A percentile compares a stretch with the other conserved stretches of the same genome.
Conservation (phyloP, 1,284 basidiomycete species). For the Trametes hirsuta region DNA sequence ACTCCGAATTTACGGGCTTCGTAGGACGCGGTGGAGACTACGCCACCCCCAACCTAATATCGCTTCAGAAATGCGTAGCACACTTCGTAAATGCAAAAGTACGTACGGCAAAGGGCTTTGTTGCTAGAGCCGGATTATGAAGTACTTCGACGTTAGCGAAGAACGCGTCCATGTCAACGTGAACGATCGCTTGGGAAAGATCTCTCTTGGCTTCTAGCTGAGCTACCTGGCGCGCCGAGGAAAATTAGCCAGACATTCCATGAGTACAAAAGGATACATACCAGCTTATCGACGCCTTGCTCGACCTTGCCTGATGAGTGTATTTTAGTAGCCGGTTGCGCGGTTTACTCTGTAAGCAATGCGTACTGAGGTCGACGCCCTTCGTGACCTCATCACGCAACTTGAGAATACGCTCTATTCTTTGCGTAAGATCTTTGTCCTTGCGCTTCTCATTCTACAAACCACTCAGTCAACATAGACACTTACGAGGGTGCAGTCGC, state of each 20-base stretch:
- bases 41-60: slow-evolving; percentile 70
- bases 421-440: slow-evolving; percentile 77
- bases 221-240: slow-evolving; percentile 53
- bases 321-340: not conserved
- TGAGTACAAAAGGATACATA: slow-evolving; percentile 31
- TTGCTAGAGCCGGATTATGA: slow-evolving; percentile 76
- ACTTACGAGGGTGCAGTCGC: no score
- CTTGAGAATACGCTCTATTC: slow-evolving; percentile 67
- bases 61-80: not conserved
- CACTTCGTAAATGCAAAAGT: no score
- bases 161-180: slow-evolving; percentile 87
- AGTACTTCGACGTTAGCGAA: slow-evolving; percentile 79
- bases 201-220: slow-evolving; percentile 82
- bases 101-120: slow-evolving; percentile 84
- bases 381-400: slow-evolving; percentile 64
- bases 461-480: not conserved
- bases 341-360: not conserved
- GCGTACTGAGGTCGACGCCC: slow-evolving; percentile 64
- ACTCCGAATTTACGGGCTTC: slow-evolving; percentile 90
- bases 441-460: slow-evolving; percentile 80
- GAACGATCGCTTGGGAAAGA: slow-evolving; percentile 82
- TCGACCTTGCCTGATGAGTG: slow-evolving; percentile 52
- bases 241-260: not conserved
- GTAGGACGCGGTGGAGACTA: slow-evolving; percentile 88
- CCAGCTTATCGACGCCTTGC: slow-evolving; percentile 53